Percentiles rank a stretch among this genome's conserved stretches.
These are phyloP conservation scores for Chrysosphaeria jannelii DNA, from an alignment of 2,329 filamentous ascomycete genomes.

Conservation along the genomic window DNA sequence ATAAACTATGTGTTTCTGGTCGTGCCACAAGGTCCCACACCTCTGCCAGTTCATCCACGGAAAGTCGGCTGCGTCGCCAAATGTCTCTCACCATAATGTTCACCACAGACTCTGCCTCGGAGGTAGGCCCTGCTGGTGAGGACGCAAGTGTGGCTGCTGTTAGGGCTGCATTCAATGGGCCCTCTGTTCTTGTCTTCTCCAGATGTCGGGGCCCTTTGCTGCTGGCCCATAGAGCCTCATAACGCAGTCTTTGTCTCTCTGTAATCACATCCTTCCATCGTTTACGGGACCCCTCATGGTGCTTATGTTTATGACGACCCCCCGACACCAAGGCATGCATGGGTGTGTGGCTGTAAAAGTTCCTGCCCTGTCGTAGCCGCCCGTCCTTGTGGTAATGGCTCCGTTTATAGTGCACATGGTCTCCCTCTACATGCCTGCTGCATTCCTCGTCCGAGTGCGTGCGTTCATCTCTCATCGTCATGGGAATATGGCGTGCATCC, in stretches of 20 bases:
- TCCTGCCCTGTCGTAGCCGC: slow-evolving; percentile 12
- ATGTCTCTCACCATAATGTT: slow-evolving; percentile 44
- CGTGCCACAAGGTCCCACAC: slow-evolving; percentile 55
- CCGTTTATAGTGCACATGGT: slow-evolving; percentile 1
- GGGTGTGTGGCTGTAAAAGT: slow-evolving; percentile 1
- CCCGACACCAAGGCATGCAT: slow-evolving; percentile 12
- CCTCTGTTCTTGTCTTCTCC: background rate
- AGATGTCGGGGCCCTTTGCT: slow-evolving; percentile 27
- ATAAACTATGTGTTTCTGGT: slow-evolving; percentile 24
- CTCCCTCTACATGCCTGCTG: background rate
- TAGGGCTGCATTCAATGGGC: too few species aligned
- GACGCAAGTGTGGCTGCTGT: too few species aligned
- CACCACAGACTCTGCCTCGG: slow-evolving; percentile 20
- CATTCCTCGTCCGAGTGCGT: slow-evolving; percentile 21
- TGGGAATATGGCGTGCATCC: too few species aligned
- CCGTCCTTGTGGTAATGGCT: slow-evolving; percentile 7
- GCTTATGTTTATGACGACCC: slow-evolving; percentile 25
- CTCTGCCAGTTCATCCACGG: slow-evolving; percentile 35
- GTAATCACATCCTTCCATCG: slow-evolving; percentile 53
- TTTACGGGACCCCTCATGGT: slow-evolving; percentile 45
- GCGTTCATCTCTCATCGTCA: too few species aligned
- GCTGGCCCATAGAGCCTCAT: slow-evolving; percentile 63
- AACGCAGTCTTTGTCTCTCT: slow-evolving; percentile 41
- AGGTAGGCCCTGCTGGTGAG: background rate
- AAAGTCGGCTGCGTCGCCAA: slow-evolving; percentile 41